phyloP scores from a whole-genome alignment of 1,284 basidiomycete species.

The Rhodotorula mucilaginosa region DNA sequence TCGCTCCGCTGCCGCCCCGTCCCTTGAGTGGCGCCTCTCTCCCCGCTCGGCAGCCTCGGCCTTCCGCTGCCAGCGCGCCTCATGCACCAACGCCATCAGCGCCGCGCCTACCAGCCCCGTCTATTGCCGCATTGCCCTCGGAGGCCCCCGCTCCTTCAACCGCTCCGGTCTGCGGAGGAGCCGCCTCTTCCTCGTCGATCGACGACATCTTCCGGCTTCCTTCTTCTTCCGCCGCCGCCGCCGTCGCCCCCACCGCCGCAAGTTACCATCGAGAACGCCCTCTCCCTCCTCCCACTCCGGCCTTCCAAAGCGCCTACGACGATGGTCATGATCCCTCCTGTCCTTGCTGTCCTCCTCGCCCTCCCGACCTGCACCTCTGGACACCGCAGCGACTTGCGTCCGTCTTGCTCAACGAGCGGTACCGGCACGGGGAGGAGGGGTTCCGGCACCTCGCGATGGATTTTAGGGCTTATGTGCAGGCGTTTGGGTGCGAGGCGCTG shows the following conservation, averaged over 20 bases:
- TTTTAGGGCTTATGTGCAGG: not conserved
- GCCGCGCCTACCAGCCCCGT: too few relatives aligned
- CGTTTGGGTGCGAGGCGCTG: not conserved
- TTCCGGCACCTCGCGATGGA: not conserved
- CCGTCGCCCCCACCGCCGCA: too few relatives aligned
- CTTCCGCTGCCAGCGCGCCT: not conserved
- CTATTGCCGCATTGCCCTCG: not conserved
- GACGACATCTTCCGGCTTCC: too few relatives aligned
- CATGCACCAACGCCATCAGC: too few relatives aligned
- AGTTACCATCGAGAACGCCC: too few relatives aligned
- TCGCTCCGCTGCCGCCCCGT: too few relatives aligned
- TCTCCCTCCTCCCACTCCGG: too few relatives aligned
- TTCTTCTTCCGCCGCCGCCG: too few relatives aligned
- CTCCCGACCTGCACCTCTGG: not conserved
- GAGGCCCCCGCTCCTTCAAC: not conserved
- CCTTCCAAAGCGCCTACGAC: not conserved
- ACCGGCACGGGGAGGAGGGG: not conserved
- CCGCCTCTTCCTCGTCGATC: not conserved
- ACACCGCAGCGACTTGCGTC: not conserved
- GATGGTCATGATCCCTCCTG: not conserved
- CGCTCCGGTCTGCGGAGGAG: not conserved
- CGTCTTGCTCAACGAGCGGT: not conserved
- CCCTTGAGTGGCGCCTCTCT: not conserved
- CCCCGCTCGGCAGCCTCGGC: not conserved
- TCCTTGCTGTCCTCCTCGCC: not conserved